Percentiles rank a stretch among this genome's conserved stretches.
phyloP scores from a whole-genome alignment of 306 rosid species.

The Luffa aegyptiaca region DNA sequence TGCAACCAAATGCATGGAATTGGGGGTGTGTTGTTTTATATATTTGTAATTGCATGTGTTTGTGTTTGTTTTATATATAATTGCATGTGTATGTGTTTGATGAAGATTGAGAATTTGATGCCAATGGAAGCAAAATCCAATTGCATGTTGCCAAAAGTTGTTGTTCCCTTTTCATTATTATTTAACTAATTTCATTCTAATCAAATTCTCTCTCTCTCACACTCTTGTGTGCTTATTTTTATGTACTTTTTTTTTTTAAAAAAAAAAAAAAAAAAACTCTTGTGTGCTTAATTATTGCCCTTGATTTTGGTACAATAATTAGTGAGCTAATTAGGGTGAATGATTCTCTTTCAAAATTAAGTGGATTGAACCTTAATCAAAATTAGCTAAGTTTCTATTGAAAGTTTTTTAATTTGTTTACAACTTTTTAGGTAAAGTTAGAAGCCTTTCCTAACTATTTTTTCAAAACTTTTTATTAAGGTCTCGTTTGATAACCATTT shows the following conservation, averaged over 20 bases:
- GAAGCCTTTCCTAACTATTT: too few relatives aligned
- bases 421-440: too few relatives aligned
- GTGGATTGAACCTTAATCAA: too few relatives aligned
- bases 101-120: background rate
- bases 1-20: background rate
- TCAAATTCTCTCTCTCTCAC: background rate
- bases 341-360: background rate
- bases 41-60: background rate
- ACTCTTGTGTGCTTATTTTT: background rate
- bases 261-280: background rate
- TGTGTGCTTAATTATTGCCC: background rate
- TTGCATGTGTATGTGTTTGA: background rate
- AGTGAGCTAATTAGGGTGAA: background rate
- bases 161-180: background rate
- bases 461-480: too few relatives aligned
- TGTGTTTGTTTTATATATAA: background rate
- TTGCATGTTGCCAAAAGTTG: background rate
- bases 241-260: too few relatives aligned
- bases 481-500: too few relatives aligned
- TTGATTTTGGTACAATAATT: background rate
- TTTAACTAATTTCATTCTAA: background rate
- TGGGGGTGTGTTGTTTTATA: background rate
- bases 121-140: background rate
- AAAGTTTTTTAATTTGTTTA: too few relatives aligned
- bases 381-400: too few relatives aligned